Percentiles rank a stretch among this genome's conserved stretches.
Conservation (phyloP, 179 eudicot species). For the Sideroxylon spinosum region DNA sequence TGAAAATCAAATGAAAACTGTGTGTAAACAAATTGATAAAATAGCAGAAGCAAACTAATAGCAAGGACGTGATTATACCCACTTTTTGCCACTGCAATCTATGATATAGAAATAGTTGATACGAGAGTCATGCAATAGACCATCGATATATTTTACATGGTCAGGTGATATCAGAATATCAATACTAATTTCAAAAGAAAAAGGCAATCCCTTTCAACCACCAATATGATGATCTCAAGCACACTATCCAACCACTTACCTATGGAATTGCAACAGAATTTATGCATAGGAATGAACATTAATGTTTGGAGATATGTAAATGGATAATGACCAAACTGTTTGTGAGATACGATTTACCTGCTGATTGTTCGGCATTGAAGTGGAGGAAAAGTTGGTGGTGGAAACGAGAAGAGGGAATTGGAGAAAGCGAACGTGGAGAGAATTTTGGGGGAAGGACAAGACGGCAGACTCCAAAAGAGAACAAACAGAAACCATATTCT, state of each 20-base stretch:
- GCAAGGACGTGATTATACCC: neutral
- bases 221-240: neutral
- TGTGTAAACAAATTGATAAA: neutral
- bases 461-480: slow-evolving; percentile 2
- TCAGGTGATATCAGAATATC: neutral
- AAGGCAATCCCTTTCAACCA: no score
- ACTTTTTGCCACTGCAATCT: neutral
- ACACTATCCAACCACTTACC: neutral
- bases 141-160: neutral
- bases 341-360: slow-evolving; percentile 13
- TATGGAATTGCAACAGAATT: no score
- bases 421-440: neutral
- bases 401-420: neutral
- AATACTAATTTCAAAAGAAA: no score
- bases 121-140: neutral
- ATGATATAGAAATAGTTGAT: neutral
- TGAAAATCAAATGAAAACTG: slow-evolving; percentile 12
- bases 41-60: neutral
- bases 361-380: neutral
- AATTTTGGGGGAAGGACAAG: neutral
- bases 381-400: slow-evolving; percentile 1
- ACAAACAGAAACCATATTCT: neutral
- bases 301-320: neutral
- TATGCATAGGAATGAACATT: neutral
- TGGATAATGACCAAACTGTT: neutral